Evolutionary conservation across 352 stramenopile genomes (phyloP).

Genomic region (Globisporangium barbulae): DNA sequence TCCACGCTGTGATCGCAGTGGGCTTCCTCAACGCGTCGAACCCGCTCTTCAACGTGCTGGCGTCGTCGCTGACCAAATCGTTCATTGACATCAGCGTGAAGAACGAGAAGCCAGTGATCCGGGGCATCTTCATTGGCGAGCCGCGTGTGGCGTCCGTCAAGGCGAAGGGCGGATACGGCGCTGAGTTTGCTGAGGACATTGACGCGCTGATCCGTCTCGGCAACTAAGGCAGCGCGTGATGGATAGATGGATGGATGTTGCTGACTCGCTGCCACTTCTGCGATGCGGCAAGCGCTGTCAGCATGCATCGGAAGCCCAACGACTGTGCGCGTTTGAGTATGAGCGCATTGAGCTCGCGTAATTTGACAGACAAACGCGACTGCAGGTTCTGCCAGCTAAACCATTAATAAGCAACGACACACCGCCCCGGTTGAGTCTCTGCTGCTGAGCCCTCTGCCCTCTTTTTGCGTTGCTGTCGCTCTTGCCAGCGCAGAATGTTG

Average conservation of each 20-base stretch:
- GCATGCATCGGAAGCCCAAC: background rate
- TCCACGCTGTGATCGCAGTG: constrained; percentile 75
- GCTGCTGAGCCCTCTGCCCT: background rate
- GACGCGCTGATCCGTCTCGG: constrained; percentile 61
- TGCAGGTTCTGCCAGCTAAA: background rate
- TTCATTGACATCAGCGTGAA: constrained; percentile 85
- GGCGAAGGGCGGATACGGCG: constrained; percentile 63
- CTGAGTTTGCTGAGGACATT: constrained; percentile 60
- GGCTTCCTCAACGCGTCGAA: constrained; percentile 71
- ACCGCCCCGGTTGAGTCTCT: background rate
- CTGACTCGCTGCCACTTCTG: background rate
- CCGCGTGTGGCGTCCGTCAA: constrained; percentile 69
- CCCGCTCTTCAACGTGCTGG: constrained; percentile 58
- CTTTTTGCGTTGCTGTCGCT: background rate
- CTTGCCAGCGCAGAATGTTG: background rate
- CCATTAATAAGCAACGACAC: background rate
- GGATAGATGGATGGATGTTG: constrained; percentile 24
- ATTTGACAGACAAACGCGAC: background rate
- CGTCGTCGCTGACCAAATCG: constrained; percentile 55
- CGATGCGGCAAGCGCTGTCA: background rate
- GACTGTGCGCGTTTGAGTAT: constrained; percentile 4
- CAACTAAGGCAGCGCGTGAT: constrained; percentile 26
- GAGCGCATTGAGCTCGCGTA: background rate
- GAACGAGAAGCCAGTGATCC: constrained; percentile 75
- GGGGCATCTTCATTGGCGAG: constrained; percentile 79